Base-by-base conservation (phyloP, 2,329 filamentous ascomycete genomes). In the Fusarium torulosum region DNA sequence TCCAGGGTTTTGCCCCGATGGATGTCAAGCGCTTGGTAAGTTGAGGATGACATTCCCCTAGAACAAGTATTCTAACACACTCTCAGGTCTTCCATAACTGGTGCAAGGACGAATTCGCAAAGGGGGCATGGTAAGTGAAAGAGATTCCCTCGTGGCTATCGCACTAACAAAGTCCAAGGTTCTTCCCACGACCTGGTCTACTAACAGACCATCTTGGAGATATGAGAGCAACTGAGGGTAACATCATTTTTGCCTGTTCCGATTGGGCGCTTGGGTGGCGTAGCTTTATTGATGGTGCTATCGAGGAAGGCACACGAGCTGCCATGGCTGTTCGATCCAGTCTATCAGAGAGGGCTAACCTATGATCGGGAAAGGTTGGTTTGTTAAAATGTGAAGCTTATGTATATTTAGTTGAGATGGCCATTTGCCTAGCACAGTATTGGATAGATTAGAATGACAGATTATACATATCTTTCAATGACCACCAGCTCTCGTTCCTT, bases 241-340 rank as follows among this genome's bases (percentile, higher is more conserved):
- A 82, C 35, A 69, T 84, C 6, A 63, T 82, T 6, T 85, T 85
- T 75, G 81, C 81, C 0, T 82, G 77, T 52, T 80, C 81, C 0
- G 83, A 85, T 45, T 84, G 82, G 82, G 82, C 82, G 3, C 65
- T 81, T 9, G 82, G 82, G 0, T 84, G 83, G 83, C 74, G 83
- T 1, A 80, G 82, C 21, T 84, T 84, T 38, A 83, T 84, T 14
- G 83, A 85, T 61, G 83, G 82, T 1, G 83, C 82, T 0, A 83
- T 84, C 41, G 80, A 84, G 50, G 80, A 82, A 33, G 82, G 82
- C 0, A 70, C 71, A 0, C 63, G 71, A 1, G 78, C 79, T 75
- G 71, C 70, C 2, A 45, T 69, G 51, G 53, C 49, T 7, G 41
- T 68, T 1, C 61, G 60, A 0, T 63, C 52, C 3, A 59, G 43